Evolutionary conservation across 2,329 filamentous ascomycete genomes (phyloP), one percentile per base, ranked within the genome.

Genomic region (Cladosporium phlei): DNA sequence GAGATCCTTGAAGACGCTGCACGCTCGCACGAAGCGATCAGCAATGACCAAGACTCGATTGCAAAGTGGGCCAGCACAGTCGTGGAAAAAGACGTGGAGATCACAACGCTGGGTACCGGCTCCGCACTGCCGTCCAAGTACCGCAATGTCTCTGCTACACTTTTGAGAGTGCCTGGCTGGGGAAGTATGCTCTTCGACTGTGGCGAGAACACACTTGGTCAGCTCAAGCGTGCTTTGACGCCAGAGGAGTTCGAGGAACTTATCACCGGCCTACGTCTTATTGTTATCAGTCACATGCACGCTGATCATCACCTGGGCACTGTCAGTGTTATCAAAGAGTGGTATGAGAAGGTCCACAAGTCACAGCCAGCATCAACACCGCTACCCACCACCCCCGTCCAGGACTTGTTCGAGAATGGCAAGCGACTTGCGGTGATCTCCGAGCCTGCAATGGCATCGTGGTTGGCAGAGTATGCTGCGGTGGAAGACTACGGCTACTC

Each of bases 281-380:
- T 98, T 52, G 95, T 88, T 81, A 93, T 98, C 67, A 95, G 88
- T 65, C 93, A 98, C 69, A 73, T 95, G 52, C 93, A 98, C 66
- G 93, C 93, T 4, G 93, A 98, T 68, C 93, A 98, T 67, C 93
- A 97, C 62, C 77, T 98, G 16, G 93, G 93, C 21, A 86, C 82
- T 1, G 75, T 80, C n/a, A 79, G 82, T 5, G 72, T 97, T n/a
- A 80, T 97, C 59, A 83, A 79, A 59, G 86, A 86, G 5, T 95
- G 89, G 87, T 81, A 87, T 54, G 59, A 72, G 46, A 75, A 82
- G 33, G 74, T 74, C 16, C 77, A 79, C 55, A 55, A 58, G 22
- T 51, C 59, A 17, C 52, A 64, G 12, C 66, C 69, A 3, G 47
- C 46, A 2, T 29, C 51, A 5, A 34, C 45, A 10, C 37, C 45